Evolutionary conservation across 306 rosid genomes (phyloP).

Genomic region (Sphenostylis stenocarpa): DNA sequence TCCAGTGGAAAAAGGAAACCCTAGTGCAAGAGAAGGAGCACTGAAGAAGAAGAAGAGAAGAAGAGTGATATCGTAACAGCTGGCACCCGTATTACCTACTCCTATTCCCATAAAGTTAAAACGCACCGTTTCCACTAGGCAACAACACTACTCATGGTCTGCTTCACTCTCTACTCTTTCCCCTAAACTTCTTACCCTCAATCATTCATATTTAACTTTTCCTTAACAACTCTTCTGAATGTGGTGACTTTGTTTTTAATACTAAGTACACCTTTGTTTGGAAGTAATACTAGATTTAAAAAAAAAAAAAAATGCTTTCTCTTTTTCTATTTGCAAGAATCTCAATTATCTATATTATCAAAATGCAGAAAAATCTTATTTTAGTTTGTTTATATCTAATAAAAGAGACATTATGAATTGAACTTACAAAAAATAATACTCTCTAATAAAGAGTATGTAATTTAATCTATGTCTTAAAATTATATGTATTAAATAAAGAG

Average conservation of each 20-base stretch:
- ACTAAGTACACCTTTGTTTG: background rate
- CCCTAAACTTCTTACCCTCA: background rate
- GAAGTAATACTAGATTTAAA: background rate
- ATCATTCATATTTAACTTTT: background rate
- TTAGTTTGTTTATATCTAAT: too few species aligned
- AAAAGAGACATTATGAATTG: too few species aligned
- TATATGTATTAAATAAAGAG: too few species aligned
- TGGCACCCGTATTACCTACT: constrained; percentile 28
- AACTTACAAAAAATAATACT: too few species aligned
- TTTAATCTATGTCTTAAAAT: too few species aligned
- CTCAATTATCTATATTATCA: too few species aligned
- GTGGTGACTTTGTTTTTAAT: background rate
- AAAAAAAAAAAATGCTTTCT: too few species aligned
- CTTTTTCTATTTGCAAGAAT: too few species aligned
- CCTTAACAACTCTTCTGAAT: background rate
- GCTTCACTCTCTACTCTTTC: background rate
- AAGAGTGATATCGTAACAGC: constrained; percentile 26
- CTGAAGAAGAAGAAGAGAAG: background rate
- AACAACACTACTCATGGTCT: background rate
- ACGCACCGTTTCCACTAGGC: constrained; percentile 31
- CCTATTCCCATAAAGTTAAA: constrained; percentile 23
- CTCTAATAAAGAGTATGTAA: too few species aligned
- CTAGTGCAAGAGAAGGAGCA: constrained; percentile 5
- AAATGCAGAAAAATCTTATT: too few species aligned
- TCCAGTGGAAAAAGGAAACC: constrained; percentile 26